Evolutionary conservation across 805 yeast genomes (phyloP).

Genomic region (Kazachstania taianensis): DNA sequence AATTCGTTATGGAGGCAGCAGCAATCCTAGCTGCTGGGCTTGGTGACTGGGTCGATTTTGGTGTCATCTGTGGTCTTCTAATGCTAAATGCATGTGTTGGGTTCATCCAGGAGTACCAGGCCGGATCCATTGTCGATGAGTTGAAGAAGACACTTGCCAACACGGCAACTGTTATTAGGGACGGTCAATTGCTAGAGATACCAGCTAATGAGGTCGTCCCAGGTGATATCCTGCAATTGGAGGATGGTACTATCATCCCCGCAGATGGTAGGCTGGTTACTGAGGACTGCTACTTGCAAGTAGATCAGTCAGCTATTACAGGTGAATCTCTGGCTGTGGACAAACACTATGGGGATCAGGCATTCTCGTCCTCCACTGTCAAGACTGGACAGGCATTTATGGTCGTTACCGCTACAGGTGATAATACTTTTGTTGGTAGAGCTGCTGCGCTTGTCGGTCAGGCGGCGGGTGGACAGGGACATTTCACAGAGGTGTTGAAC

Average conservation of each 20-base stretch:
- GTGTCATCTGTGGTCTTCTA: slow-evolving; percentile 87
- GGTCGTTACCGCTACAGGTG: slow-evolving; percentile 93
- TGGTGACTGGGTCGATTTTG: slow-evolving; percentile 97
- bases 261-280: slow-evolving; percentile 87
- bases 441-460: slow-evolving; percentile 94
- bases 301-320: slow-evolving; percentile 93
- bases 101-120: slow-evolving; percentile 95
- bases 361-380: slow-evolving; percentile 88
- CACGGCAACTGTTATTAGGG: slow-evolving; percentile 77
- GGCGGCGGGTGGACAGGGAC: slow-evolving; percentile 90
- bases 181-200: slow-evolving; percentile 65
- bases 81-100: slow-evolving; percentile 87
- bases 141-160: slow-evolving; percentile 91
- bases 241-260: slow-evolving; percentile 88
- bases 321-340: slow-evolving; percentile 96
- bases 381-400: slow-evolving; percentile 93
- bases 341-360: slow-evolving; percentile 76
- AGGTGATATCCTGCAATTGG: slow-evolving; percentile 87
- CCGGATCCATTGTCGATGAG: slow-evolving; percentile 95
- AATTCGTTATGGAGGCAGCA: slow-evolving; percentile 96
- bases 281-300: slow-evolving; percentile 77
- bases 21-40: slow-evolving; percentile 92
- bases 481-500: slow-evolving; percentile 93
- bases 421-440: slow-evolving; percentile 90
- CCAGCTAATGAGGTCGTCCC: slow-evolving; percentile 84